phyloP scores from a whole-genome alignment of 441 rosid species.

The Pelargonium australe region DNA sequence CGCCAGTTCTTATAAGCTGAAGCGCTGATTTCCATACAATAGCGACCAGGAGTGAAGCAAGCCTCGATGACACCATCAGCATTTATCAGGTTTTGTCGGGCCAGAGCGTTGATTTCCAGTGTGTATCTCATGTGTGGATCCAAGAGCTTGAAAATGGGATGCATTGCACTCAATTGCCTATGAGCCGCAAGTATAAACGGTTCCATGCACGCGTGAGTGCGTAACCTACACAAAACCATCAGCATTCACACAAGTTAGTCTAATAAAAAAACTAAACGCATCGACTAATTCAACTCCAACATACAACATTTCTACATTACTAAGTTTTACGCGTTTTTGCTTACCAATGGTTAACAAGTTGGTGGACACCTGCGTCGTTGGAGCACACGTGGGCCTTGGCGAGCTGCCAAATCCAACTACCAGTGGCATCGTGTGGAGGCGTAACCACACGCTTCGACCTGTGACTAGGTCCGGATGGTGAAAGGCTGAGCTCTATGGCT shows the following conservation, averaged over 20 bases:
- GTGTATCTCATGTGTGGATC: slow-evolving; percentile 97
- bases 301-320: no score
- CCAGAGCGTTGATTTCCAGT: slow-evolving; percentile 74
- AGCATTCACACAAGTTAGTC: no score
- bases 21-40: slow-evolving; percentile 80
- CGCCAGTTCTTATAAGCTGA: slow-evolving; percentile 77
- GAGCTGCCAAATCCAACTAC: slow-evolving; percentile 83
- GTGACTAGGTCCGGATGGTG: slow-evolving; percentile 33
- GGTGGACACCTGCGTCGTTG: slow-evolving; percentile 91
- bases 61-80: slow-evolving; percentile 83
- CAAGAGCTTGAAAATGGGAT: slow-evolving; percentile 77
- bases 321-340: background rate
- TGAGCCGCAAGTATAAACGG: slow-evolving; percentile 92
- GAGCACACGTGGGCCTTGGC: slow-evolving; percentile 94
- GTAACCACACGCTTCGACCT: slow-evolving; percentile 68
- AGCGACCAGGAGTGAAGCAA: slow-evolving; percentile 89
- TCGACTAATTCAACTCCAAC: no score
- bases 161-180: slow-evolving; percentile 87
- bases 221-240: slow-evolving; percentile 32
- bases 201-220: slow-evolving; percentile 80
- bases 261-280: no score
- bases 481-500: slow-evolving; percentile 86
- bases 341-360: slow-evolving; percentile 78
- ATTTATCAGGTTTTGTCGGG: slow-evolving; percentile 63
- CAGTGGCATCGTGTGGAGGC: slow-evolving; percentile 70